Percentiles rank a stretch among this genome's conserved stretches.
These are phyloP conservation scores for Massariosphaeria phaeospora DNA, from an alignment of 495 filamentous ascomycete species.

Conservation along the genomic window DNA sequence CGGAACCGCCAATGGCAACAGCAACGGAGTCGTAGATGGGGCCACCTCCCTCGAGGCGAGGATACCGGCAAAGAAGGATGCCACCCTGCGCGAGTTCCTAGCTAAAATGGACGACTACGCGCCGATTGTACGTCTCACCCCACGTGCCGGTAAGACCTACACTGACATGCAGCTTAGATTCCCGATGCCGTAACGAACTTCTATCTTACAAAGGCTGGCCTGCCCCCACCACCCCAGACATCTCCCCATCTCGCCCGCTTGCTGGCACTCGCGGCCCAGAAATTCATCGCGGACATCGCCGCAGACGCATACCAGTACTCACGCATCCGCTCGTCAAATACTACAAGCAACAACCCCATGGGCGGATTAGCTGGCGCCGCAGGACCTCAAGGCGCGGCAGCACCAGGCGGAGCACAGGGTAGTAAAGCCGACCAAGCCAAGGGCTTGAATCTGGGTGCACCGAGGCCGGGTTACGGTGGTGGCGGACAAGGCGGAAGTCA, in stretches of 20 bases:
- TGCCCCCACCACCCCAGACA: conserved; percentile 81
- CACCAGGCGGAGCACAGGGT: conserved; percentile 53
- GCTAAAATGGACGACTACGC: conserved; percentile 98
- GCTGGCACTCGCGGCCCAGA: conserved; percentile 91
- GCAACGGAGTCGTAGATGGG: conserved; percentile 13
- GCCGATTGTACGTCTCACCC: conserved; percentile 67
- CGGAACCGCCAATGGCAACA: conserved; percentile 9
- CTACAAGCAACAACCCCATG: conserved; percentile 76
- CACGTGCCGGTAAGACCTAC: conserved; percentile 24
- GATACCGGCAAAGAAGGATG: conserved; percentile 77
- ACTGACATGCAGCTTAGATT: conserved; percentile 55
- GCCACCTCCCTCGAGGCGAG: conserved; percentile 38
- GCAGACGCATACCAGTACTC: conserved; percentile 97
- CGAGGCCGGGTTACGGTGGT: conserved; percentile 85
- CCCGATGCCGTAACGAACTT: conserved; percentile 96
- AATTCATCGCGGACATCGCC: conserved; percentile 95
- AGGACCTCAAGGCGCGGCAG: conserved; percentile 49
- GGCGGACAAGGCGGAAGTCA: conserved; percentile 86
- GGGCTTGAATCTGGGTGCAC: conserved; percentile 72
- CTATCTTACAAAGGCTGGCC: conserved; percentile 92
- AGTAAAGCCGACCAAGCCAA: conserved; percentile 38
- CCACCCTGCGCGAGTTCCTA: conserved; percentile 82
- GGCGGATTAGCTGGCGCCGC: conserved; percentile 71
- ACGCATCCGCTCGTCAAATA: conserved; percentile 87
- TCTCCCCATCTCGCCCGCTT: conserved; percentile 85